Percentiles rank a stretch among this genome's conserved stretches.
Conservation (phyloP, 768 basidiomycete genomes). For the Lyophyllum shimeji region DNA sequence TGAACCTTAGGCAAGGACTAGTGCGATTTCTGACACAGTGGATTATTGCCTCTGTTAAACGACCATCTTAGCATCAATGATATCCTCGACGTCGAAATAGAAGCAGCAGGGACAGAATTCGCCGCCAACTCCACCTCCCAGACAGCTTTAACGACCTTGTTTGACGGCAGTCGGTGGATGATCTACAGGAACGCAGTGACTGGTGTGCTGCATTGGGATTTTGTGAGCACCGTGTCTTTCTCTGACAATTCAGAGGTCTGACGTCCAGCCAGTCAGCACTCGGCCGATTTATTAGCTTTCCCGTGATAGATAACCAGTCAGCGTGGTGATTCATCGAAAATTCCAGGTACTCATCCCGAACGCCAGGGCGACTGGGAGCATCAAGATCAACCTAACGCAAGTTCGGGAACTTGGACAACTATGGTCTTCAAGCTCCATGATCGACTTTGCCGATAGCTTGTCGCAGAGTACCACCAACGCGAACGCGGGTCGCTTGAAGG, state of each 20-base stretch:
- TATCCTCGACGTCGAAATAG: constrained; percentile 59
- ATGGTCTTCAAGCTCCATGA: constrained; percentile 48
- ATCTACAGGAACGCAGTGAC: constrained; percentile 60
- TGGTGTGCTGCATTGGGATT: constrained; percentile 66
- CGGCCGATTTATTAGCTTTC: constrained; percentile 17
- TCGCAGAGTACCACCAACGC: constrained; percentile 36
- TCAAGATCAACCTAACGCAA: constrained; percentile 55
- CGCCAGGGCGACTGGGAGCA: constrained; percentile 52
- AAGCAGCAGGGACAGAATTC: constrained; percentile 59
- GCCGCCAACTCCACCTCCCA: constrained; percentile 41
- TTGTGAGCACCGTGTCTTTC: constrained; percentile 36
- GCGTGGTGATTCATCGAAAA: constrained; percentile 18
- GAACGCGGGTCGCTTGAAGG: constrained; percentile 50
- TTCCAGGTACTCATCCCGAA: background rate
- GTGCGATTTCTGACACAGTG: constrained; percentile 23
- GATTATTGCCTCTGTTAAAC: background rate
- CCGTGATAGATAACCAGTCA: constrained; percentile 31
- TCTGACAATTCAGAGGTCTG: background rate
- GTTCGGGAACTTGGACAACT: constrained; percentile 47
- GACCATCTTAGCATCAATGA: constrained; percentile 48
- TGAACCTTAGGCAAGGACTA: constrained; percentile 31
- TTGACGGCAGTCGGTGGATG: constrained; percentile 71
- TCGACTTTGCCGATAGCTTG: constrained; percentile 37
- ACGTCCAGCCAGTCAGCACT: constrained; percentile 10
- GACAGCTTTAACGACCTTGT: constrained; percentile 51